Conservation (phyloP, 805 yeast genomes). For the Candida tallmaniae region DNA sequence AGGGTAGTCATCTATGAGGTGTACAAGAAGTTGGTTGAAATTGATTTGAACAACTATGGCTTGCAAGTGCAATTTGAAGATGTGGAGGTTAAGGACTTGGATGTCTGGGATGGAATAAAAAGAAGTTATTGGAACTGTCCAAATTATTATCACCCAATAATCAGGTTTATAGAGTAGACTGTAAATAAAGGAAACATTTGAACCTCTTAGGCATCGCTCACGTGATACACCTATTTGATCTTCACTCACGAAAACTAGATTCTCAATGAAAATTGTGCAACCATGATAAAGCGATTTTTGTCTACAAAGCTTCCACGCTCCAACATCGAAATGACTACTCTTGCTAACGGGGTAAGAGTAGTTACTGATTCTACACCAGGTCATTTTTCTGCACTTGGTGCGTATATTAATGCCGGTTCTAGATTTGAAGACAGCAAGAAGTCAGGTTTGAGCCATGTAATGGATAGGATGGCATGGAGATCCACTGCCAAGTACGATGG, state of each 20-base stretch:
- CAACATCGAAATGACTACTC: conserved; percentile 30
- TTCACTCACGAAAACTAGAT: too few species aligned
- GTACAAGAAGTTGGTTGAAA: conserved; percentile 72
- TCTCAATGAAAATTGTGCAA: too few species aligned
- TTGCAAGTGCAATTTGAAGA: conserved; percentile 54
- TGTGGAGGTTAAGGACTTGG: conserved; percentile 43
- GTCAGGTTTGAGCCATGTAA: conserved; percentile 76
- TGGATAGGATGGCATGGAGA: conserved; percentile 83
- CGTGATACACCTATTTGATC: too few species aligned
- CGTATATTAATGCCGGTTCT: conserved; percentile 88
- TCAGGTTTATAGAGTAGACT: conserved; percentile 38
- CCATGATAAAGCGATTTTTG: conserved; percentile 1
- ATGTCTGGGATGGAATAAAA: conserved; percentile 60
- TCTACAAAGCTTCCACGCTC: conserved; percentile 3
- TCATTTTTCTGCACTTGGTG: conserved; percentile 86
- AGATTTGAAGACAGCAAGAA: conserved; percentile 60
- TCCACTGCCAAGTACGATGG: conserved; percentile 59
- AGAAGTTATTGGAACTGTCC: conserved; percentile 69
- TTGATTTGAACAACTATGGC: conserved; percentile 80
- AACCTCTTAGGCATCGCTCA: too few species aligned
- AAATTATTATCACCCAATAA: conserved; percentile 62
- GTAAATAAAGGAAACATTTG: too few species aligned
- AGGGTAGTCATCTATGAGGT: conserved; percentile 53
- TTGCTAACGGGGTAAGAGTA: conserved; percentile 74
- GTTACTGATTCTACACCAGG: conserved; percentile 85